These are phyloP conservation scores for Glutinoglossum americanum DNA, from an alignment of 495 filamentous ascomycete genomes.

Conservation along the genomic window DNA sequence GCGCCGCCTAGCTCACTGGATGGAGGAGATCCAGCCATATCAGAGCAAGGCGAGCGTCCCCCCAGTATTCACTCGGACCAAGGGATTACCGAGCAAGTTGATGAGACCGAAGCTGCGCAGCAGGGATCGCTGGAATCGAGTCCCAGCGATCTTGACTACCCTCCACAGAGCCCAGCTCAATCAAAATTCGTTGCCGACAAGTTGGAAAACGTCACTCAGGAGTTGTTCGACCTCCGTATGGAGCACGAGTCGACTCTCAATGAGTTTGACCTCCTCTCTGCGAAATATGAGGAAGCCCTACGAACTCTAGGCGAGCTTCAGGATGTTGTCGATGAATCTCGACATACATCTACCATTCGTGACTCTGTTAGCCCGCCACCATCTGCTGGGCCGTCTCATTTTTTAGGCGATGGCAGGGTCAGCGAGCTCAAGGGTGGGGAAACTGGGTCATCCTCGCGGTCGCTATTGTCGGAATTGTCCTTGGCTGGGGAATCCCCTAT, in stretches of 20 bases:
- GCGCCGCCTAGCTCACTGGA: not conserved
- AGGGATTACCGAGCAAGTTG: not conserved
- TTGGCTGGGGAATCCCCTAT: slow-evolving; percentile 69
- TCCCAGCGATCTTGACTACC: not conserved
- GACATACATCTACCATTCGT: slow-evolving; percentile 34
- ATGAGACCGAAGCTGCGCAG: not conserved
- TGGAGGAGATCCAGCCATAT: not conserved
- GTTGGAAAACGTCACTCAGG: slow-evolving; percentile 75
- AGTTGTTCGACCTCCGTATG: slow-evolving; percentile 72
- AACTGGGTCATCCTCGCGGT: slow-evolving; percentile 56
- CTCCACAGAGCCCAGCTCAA: slow-evolving; percentile 43
- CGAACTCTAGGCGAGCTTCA: slow-evolving; percentile 63
- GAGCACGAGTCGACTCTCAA: slow-evolving; percentile 70
- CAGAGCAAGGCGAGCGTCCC: slow-evolving; percentile 3
- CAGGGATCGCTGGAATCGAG: not conserved
- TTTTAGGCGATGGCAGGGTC: slow-evolving; percentile 72
- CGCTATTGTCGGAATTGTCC: slow-evolving; percentile 89
- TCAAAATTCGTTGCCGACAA: slow-evolving; percentile 78
- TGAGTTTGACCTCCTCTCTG: slow-evolving; percentile 62
- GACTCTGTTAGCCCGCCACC: slow-evolving; percentile 31
- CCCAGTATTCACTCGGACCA: not conserved
- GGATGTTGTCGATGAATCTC: slow-evolving; percentile 65
- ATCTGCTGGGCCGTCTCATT: slow-evolving; percentile 54
- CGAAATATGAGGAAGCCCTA: slow-evolving; percentile 81
- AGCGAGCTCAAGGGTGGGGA: slow-evolving; percentile 53